phyloP scores from a whole-genome alignment of 2,329 filamentous ascomycete species.

The Fusarium sp. region DNA sequence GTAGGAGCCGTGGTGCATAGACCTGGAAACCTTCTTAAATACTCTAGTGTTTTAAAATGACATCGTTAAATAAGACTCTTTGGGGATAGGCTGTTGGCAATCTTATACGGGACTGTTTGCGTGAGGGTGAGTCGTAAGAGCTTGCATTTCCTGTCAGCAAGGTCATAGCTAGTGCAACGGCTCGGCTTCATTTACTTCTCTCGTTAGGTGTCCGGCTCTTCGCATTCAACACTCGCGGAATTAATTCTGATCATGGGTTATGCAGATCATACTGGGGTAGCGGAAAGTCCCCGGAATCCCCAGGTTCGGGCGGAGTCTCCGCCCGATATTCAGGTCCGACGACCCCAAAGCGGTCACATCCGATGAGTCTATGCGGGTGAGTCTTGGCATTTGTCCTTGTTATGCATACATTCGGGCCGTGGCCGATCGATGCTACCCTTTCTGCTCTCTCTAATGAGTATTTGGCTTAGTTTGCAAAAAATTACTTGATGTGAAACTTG shows the following conservation, averaged over 20 bases:
- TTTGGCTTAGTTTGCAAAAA: neutral
- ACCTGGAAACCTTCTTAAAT: neutral
- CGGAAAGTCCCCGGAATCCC: neutral
- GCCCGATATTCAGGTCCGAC: neutral
- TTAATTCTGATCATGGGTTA: neutral
- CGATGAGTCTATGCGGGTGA: neutral
- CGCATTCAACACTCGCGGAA: neutral
- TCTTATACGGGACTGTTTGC: neutral
- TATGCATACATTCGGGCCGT: conserved; percentile 11
- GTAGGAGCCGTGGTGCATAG: neutral
- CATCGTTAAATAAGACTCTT: too few relatives aligned
- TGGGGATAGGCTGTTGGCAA: too few relatives aligned
- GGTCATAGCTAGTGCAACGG: rapidly evolving
- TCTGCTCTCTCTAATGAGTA: rapidly evolving
- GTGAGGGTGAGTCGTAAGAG: rapidly evolving
- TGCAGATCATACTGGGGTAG: neutral
- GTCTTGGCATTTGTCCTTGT: conserved; percentile 3
- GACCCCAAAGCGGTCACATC: neutral
- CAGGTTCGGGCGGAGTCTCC: conserved; percentile 17
- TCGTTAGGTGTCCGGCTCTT: too few relatives aligned
- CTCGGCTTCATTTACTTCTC: rapidly evolving
- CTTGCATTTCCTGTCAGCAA: neutral
- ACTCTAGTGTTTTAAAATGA: too few relatives aligned
- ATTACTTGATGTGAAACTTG: neutral
- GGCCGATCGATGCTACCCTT: neutral